Conservation (phyloP, 106 monocot species). For the Dendrobium nobile region DNA sequence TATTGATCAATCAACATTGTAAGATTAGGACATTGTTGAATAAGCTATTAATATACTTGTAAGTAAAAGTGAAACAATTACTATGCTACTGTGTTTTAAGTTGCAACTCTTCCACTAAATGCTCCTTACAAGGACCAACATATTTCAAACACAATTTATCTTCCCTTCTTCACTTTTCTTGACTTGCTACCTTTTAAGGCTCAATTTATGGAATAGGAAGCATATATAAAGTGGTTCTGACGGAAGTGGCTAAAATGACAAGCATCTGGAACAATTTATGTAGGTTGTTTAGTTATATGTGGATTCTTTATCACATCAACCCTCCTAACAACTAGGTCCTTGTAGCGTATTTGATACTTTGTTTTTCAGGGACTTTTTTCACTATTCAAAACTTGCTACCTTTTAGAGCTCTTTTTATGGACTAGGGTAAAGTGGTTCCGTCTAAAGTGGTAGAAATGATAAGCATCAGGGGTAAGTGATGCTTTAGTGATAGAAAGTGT, state of each 20-base stretch:
- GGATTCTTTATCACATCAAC: neutral
- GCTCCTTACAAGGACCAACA: neutral
- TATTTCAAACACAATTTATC: neutral
- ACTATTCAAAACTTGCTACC: neutral
- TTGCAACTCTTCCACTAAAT: neutral
- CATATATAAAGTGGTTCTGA: neutral
- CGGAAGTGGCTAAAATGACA: neutral
- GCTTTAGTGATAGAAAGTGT: neutral
- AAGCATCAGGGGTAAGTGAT: neutral
- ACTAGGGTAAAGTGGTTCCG: neutral
- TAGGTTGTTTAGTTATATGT: neutral
- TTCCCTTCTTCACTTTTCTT: neutral
- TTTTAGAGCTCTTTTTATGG: too few relatives aligned
- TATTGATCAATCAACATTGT: too few relatives aligned
- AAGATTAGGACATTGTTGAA: neutral
- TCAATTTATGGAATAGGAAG: neutral
- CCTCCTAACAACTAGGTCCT: neutral
- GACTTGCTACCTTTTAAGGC: neutral
- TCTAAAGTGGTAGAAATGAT: neutral
- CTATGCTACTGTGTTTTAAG: neutral
- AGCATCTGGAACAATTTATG: neutral
- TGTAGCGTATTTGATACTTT: neutral
- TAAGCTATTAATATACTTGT: neutral
- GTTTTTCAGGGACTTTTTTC: neutral
- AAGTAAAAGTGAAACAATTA: neutral